Conservation (phyloP, 192 early-diverging fungal genomes). For the Dimargaris verticillata region DNA sequence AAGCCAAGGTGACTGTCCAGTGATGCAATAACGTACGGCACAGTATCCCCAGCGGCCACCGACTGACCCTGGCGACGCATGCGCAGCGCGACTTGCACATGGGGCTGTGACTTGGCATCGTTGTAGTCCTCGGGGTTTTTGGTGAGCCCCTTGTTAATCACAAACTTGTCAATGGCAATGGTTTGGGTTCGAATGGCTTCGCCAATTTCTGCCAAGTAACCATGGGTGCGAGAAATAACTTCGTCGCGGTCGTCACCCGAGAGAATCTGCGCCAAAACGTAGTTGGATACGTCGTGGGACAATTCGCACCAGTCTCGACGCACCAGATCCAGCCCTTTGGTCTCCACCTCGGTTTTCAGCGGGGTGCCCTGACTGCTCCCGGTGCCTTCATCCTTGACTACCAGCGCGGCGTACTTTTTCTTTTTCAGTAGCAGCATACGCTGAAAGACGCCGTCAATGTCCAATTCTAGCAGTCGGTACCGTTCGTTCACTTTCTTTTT, state of each 20-base stretch:
- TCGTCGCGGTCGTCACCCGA: slow-evolving; percentile 39
- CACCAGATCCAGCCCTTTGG: slow-evolving; percentile 90
- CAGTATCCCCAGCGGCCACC: slow-evolving; percentile 69
- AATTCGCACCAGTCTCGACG: slow-evolving; percentile 95
- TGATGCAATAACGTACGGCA: slow-evolving; percentile 69
- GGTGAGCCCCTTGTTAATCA: slow-evolving; percentile 86
- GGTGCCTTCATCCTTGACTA: slow-evolving; percentile 12
- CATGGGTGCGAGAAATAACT: slow-evolving; percentile 61
- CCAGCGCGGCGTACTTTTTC: slow-evolving; percentile 93
- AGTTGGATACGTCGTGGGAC: slow-evolving; percentile 74
- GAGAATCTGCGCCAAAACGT: slow-evolving; percentile 42
- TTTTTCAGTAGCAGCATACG: slow-evolving; percentile 87
- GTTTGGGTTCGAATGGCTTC: slow-evolving; percentile 48
- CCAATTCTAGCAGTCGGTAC: slow-evolving; percentile 90
- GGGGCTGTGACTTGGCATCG: slow-evolving; percentile 75
- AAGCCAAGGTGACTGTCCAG: slow-evolving; percentile 31
- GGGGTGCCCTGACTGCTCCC: neutral
- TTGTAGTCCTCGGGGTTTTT: slow-evolving; percentile 84
- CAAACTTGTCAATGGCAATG: slow-evolving; percentile 60
- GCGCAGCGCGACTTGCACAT: slow-evolving; percentile 83
- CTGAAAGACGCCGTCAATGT: slow-evolving; percentile 86
- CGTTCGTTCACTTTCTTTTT: slow-evolving; percentile 76
- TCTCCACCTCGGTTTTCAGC: slow-evolving; percentile 41
- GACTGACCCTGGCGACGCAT: slow-evolving; percentile 51
- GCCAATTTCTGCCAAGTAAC: slow-evolving; percentile 47